Evolutionary conservation across 352 stramenopile species (phyloP), one percentile per base, ranked within the genome.

Genomic region (Globisporangium heterothallicum): DNA sequence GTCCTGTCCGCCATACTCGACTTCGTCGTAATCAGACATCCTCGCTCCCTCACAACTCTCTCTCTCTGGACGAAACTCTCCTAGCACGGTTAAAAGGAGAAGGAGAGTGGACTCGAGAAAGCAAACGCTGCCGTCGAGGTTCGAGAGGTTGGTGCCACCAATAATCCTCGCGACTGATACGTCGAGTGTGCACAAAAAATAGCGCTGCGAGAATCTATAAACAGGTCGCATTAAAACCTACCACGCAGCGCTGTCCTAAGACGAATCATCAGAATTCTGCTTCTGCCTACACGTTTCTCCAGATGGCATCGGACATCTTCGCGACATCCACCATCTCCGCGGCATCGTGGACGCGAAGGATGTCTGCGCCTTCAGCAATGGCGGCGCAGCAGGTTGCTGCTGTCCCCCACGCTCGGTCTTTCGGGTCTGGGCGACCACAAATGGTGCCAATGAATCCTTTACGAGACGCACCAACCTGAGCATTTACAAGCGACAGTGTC

Each of bases 381-480:
- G 79, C 86, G 32, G 88, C 85, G 42, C 90, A 82, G 66, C 80
- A 95, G n/a, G 95, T 97, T 38, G 88, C 96, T 18, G 95, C 79
- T 0, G 94, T 98, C 7, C 87, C 94, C 79, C 83, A 97, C 53
- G 95, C 92, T 27, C 96, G 74, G 38, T 98, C 83, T 42, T 83
- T 78, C 13, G 95, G 78, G 41, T 91, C 60, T 21, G 67, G 63
- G 46, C 93, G 84, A 0, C 74, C 84, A 43, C 88, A 96, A 41
- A 98, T 90, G 57, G 94, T 83, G 22, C 96, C 93, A 46, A 99
- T 92, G 59, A 99, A 99, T n/a, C 95, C 84, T 70, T 99, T 99
- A 22, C 96, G 77, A 38, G 92, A 98, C 6, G 94, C 85, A 8
- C 96, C 97, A 48, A 98, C 73, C 60, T 87, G 42, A 9, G 29